phyloP scores from a whole-genome alignment of 2,329 filamentous ascomycete species.

The Chaetoscypha palmicola region DNA sequence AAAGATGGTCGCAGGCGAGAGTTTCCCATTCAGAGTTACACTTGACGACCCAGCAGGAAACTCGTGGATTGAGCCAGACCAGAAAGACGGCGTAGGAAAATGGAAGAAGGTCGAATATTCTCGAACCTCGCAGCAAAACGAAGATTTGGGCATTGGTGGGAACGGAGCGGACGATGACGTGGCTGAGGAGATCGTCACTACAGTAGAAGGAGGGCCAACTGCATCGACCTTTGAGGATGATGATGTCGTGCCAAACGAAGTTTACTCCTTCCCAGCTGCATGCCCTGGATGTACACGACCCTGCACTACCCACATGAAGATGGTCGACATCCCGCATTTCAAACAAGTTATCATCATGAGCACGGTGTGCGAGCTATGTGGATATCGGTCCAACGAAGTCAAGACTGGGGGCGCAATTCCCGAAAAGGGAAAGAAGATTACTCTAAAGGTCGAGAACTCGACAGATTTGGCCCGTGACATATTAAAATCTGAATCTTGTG shows the following conservation, averaged over 20 bases:
- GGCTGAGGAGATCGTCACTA: slow-evolving; percentile 40
- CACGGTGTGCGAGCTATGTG: slow-evolving; percentile 84
- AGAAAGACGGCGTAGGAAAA: slow-evolving; percentile 73
- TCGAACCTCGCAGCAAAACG: slow-evolving; percentile 80
- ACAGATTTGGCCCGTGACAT: slow-evolving; percentile 86
- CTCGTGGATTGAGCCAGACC: slow-evolving; percentile 88
- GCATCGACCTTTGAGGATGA: slow-evolving; percentile 44
- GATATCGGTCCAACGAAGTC: slow-evolving; percentile 92
- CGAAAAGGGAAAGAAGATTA: slow-evolving; percentile 76
- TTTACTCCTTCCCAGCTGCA: slow-evolving; percentile 85
- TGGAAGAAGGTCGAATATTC: slow-evolving; percentile 81
- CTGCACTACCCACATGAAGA: slow-evolving; percentile 95
- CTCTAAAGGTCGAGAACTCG: slow-evolving; percentile 58
- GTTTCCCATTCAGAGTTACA: slow-evolving; percentile 80
- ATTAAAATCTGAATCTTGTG: slow-evolving; percentile 91
- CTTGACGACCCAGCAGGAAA: slow-evolving; percentile 92
- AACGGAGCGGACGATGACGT: slow-evolving; percentile 50
- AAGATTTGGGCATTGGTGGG: slow-evolving; percentile 67
- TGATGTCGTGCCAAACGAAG: slow-evolving; percentile 86
- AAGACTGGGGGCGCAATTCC: slow-evolving; percentile 95
- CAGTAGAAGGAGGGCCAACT: slow-evolving; percentile 37
- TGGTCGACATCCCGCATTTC: slow-evolving; percentile 97
- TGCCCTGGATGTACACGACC: slow-evolving; percentile 85
- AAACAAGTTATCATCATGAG: slow-evolving; percentile 96
- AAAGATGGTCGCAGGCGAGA: slow-evolving; percentile 69